These are phyloP conservation scores for Tricholoma saponaceum DNA, from an alignment of 768 basidiomycete species.

Conservation along the genomic window DNA sequence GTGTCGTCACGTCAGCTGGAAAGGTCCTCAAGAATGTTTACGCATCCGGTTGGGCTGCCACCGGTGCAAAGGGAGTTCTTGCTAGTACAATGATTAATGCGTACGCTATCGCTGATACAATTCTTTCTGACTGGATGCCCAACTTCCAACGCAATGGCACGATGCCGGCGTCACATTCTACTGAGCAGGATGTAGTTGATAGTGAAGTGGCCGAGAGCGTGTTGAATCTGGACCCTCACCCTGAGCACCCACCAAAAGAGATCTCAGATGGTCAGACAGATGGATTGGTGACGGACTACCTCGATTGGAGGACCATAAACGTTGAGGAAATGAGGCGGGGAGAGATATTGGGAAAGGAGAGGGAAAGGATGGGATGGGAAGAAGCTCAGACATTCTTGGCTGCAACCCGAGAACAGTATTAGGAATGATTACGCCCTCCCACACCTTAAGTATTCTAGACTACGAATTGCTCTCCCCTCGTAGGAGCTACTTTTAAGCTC, in stretches of 20 bases:
- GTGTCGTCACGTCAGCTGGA: slow-evolving; percentile 38
- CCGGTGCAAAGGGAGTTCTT: slow-evolving; percentile 87
- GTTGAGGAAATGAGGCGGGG: slow-evolving; percentile 67
- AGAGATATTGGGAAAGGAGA: slow-evolving; percentile 54
- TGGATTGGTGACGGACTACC: slow-evolving; percentile 53
- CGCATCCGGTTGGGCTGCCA: slow-evolving; percentile 90
- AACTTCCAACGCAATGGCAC: slow-evolving; percentile 2
- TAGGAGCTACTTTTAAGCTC: not conserved
- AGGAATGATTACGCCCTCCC: not conserved
- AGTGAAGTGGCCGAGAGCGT: slow-evolving; percentile 15
- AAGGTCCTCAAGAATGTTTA: slow-evolving; percentile 60
- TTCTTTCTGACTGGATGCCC: slow-evolving; percentile 53
- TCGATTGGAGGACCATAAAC: slow-evolving; percentile 74
- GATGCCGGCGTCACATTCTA: slow-evolving; percentile 4
- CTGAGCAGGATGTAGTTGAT: slow-evolving; percentile 7
- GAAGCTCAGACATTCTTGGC: slow-evolving; percentile 37
- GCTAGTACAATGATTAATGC: slow-evolving; percentile 93
- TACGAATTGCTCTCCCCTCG: not conserved
- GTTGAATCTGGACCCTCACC: slow-evolving; percentile 32
- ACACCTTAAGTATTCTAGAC: not conserved
- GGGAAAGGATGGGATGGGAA: slow-evolving; percentile 73
- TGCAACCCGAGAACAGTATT: not conserved
- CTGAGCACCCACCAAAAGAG: slow-evolving; percentile 47
- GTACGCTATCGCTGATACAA: slow-evolving; percentile 68
- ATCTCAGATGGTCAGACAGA: slow-evolving; percentile 37